These are phyloP conservation scores for Plasmodium chabaudi DNA, from an alignment of 169 alveolate genomes.

Conservation along the genomic window DNA sequence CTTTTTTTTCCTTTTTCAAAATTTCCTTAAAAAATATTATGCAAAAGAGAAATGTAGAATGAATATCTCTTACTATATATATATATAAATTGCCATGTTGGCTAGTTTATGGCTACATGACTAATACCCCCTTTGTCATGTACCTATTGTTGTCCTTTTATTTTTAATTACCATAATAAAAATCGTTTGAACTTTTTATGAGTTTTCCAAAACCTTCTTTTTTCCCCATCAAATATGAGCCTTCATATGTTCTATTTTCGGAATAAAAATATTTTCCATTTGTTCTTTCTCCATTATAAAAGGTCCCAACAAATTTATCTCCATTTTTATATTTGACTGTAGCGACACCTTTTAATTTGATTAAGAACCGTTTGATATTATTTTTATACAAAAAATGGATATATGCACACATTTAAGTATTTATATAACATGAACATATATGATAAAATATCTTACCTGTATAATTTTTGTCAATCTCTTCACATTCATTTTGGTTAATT, in stretches of 20 bases:
- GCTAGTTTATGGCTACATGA: not conserved
- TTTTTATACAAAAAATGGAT: not conserved
- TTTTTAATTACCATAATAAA: conserved; percentile 37
- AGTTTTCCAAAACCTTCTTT: conserved; percentile 31
- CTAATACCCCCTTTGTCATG: not conserved
- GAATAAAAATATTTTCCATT: conserved; percentile 22
- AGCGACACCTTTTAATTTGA: conserved; percentile 5
- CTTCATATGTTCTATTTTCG: conserved; percentile 50
- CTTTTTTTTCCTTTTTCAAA: conserved; percentile 86
- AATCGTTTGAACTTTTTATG: not conserved
- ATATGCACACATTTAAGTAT: not conserved
- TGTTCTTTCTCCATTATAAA: conserved; percentile 12
- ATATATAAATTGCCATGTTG: no score
- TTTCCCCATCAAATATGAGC: conserved; percentile 7
- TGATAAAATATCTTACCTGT: not conserved
- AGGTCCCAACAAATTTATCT: not conserved
- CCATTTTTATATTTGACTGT: conserved; percentile 20
- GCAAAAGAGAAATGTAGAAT: not conserved
- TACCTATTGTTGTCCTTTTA: not conserved
- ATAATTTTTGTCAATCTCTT: not conserved
- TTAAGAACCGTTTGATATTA: no score
- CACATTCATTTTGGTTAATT: not conserved
- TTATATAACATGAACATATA: not conserved
- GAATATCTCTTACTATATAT: not conserved
- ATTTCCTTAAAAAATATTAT: conserved; percentile 83